Evolutionary conservation across 768 basidiomycete genomes (phyloP).

Genomic region (Naganishia randhawae): DNA sequence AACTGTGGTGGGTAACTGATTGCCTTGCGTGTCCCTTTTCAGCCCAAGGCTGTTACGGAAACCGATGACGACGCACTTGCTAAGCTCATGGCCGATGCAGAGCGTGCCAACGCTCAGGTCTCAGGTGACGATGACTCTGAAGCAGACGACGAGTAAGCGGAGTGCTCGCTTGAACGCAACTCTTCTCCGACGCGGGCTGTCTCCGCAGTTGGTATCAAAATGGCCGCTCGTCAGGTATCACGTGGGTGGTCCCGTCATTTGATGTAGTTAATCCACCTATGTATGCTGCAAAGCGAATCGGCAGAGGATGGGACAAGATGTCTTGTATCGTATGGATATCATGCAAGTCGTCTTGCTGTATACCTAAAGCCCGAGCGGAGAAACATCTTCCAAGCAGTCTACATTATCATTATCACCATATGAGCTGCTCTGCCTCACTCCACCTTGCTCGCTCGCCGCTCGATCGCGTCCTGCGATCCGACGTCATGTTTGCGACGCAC

Average conservation of each 20-base stretch:
- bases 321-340: neutral
- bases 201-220: constrained; percentile 2
- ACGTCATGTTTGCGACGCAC: neutral
- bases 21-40: constrained; percentile 3
- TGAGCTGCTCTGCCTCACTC: too few species aligned
- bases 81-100: constrained; percentile 91
- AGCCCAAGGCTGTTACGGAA: constrained; percentile 98
- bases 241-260: neutral
- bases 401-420: too few species aligned
- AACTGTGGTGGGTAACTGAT: neutral
- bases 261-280: neutral
- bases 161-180: neutral
- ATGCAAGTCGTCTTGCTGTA: neutral
- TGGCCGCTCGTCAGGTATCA: neutral
- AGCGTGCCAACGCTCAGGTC: constrained; percentile 90
- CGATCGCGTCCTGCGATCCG: neutral
- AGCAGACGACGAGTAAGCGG: constrained; percentile 43
- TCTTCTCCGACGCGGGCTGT: constrained; percentile 1
- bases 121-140: constrained; percentile 87
- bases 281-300: neutral
- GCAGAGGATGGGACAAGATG: constrained; percentile 1
- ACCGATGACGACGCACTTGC: constrained; percentile 96
- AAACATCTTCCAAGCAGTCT: too few species aligned
- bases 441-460: neutral
- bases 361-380: too few species aligned